Base-by-base conservation (phyloP, 352 stramenopile genomes). In the Pythium dissotocum region DNA sequence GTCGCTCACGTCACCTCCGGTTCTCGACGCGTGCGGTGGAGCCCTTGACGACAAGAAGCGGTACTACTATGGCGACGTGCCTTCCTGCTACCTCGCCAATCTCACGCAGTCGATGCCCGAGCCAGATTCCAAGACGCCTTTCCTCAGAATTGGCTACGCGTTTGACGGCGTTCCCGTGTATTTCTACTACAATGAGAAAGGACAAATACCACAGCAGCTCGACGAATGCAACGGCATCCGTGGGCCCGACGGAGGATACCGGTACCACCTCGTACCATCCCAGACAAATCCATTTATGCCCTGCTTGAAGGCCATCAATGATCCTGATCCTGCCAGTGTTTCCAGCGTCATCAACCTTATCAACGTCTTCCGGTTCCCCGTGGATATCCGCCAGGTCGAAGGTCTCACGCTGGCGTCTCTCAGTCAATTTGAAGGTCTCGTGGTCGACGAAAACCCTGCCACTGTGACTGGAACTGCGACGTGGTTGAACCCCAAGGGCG, bases 81-180 rank as follows among this genome's bases (percentile, higher is more conserved):
- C 82, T 0, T 73, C 49, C 0, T 93, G 84, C 62, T 86, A 76
- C 33, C 66, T 90, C 6, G 28, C 28, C 42, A 33, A 6, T 16
- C 44, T 67, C 14, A 49, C 67, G 2, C 49, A 76, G 10, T 51
- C 58, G 4, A 62, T 14, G 14, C 54, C 14, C 12, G n/a, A 48
- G 9, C 9, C 38, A n/a, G 4, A 18, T 9, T 35, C 16, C 2
- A n/a, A 38, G 9, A 57, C 49, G 5, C 54, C 40, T 24, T 84
- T 82, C 8, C 49, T 75, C 2, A 58, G 82, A 26, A 51, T 93
- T 6, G 84, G 77, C 1, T 93, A 88, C 32, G 81, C 79, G 0
- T 76, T 93, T 8, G 84, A 93, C 65, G 84, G 84, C 0, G 82
- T 80, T 13, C 80, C 84, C 1, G 63, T 93, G 16, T 88, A 85